Evolutionary conservation across 306 rosid genomes (phyloP).

Genomic region (Sechiopsis laciniata): DNA sequence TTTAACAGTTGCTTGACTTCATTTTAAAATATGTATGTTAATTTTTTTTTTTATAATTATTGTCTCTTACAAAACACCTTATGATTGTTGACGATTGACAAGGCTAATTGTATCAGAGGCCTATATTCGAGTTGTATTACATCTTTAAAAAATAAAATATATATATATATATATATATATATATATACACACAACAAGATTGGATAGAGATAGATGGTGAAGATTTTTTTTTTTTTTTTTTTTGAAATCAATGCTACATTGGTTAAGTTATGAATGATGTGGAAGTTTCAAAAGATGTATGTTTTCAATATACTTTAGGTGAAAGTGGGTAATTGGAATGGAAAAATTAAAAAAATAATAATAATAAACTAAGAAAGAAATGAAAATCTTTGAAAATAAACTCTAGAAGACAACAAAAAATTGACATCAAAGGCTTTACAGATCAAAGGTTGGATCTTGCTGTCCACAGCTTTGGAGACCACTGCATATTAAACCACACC

Average conservation of each 20-base stretch:
- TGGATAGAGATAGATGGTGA: neutral
- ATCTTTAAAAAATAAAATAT: neutral
- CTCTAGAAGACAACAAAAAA: conserved; percentile 19
- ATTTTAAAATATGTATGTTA: too few species aligned
- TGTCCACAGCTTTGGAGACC: conserved; percentile 89
- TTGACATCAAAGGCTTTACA: conserved; percentile 46
- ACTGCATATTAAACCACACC: conserved; percentile 30
- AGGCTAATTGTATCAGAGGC: too few species aligned
- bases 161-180: too few species aligned
- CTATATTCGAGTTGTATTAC: neutral
- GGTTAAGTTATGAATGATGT: conserved; percentile 16
- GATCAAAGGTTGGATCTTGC: conserved; percentile 70
- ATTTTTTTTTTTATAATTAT: too few species aligned
- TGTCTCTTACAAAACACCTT: too few species aligned
- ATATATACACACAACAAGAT: neutral
- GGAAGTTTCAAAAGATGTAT: conserved; percentile 20
- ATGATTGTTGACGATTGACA: too few species aligned
- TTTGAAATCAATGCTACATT: too few species aligned
- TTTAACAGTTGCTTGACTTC: too few species aligned
- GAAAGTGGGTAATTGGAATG: conserved; percentile 23
- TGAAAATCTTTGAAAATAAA: neutral
- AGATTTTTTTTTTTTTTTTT: too few species aligned
- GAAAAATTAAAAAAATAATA: neutral
- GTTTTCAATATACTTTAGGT: conserved; percentile 19
- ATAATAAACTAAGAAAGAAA: neutral